A percentile compares a stretch with the other conserved stretches of the same genome.
These are phyloP conservation scores for Otatea glauca DNA, from an alignment of 176 grass and related monocot genomes.

Conservation along the genomic window DNA sequence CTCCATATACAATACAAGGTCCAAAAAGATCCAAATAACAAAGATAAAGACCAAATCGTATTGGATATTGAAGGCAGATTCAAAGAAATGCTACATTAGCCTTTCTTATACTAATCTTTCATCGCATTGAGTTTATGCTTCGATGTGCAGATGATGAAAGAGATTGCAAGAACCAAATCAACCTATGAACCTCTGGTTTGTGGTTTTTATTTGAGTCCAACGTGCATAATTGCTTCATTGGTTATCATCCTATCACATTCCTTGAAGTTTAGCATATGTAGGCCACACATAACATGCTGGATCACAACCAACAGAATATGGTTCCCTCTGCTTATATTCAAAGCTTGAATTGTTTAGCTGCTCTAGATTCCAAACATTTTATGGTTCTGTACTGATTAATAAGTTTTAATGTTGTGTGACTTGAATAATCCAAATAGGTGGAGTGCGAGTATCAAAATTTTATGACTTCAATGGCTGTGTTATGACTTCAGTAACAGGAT, in stretches of 20 bases:
- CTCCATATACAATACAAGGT: not conserved
- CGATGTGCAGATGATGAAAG: not conserved
- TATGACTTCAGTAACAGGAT: not conserved
- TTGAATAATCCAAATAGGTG: conserved; percentile 37
- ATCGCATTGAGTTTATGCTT: conserved; percentile 24
- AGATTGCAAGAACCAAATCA: conserved; percentile 32
- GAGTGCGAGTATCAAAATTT: not conserved
- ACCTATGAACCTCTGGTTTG: not conserved
- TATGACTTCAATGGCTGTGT: not conserved
- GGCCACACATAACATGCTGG: not conserved
- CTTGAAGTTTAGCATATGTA: not conserved
- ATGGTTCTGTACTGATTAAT: not conserved
- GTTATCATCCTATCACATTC: not conserved
- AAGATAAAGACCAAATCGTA: conserved; percentile 22
- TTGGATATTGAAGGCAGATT: conserved; percentile 17
- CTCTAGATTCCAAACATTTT: conserved; percentile 19
- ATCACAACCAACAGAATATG: conserved; percentile 16
- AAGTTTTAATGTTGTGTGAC: conserved; percentile 29
- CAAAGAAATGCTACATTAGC: not conserved
- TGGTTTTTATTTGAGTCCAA: conserved; percentile 9
- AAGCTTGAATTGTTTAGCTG: not conserved
- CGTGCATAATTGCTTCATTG: conserved; percentile 5
- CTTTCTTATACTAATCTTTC: conserved; percentile 30
- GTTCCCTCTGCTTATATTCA: not conserved
- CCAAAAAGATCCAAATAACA: conserved; percentile 12